A percentile compares a stretch with the other conserved stretches of the same genome.
phyloP scores from a whole-genome alignment of 202 grass and related monocot genomes.

The Elaeis oleifera region DNA sequence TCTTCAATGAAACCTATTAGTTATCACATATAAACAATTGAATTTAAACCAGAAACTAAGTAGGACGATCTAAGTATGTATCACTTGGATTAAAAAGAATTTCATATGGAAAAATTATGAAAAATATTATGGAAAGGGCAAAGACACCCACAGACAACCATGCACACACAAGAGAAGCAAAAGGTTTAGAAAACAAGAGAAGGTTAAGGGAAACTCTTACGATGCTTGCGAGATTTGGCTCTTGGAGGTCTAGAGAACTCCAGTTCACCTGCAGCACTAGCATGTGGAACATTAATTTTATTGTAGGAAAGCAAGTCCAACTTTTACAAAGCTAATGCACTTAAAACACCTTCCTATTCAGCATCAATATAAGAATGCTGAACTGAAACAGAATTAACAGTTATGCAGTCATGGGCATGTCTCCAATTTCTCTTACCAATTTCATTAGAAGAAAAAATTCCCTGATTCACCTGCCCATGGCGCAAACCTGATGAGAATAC shows the following conservation, averaged over 20 bases:
- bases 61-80: too few relatives aligned
- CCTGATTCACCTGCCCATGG: constrained; percentile 18
- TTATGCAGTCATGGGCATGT: constrained; percentile 7
- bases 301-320: neutral
- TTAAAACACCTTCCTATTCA: constrained; percentile 8
- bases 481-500: constrained; percentile 35
- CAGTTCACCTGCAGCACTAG: constrained; percentile 12
- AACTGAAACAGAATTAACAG: constrained; percentile 26
- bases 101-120: too few relatives aligned
- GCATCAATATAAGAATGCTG: neutral
- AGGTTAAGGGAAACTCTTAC: constrained; percentile 32
- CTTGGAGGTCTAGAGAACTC: constrained; percentile 24
- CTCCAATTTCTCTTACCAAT: constrained; percentile 1
- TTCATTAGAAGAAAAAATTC: constrained; percentile 14
- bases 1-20: too few relatives aligned
- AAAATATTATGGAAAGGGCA: too few relatives aligned
- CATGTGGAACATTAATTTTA: constrained; percentile 22
- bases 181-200: neutral
- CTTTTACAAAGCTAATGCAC: constrained; percentile 8
- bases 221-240: constrained; percentile 32
- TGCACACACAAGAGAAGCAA: neutral
- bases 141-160: too few relatives aligned
- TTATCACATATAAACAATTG: too few relatives aligned
- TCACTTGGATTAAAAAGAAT: too few relatives aligned
- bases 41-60: too few relatives aligned